Evolutionary conservation across 306 rosid genomes (phyloP).

Genomic region (Echinosophora koreensis): DNA sequence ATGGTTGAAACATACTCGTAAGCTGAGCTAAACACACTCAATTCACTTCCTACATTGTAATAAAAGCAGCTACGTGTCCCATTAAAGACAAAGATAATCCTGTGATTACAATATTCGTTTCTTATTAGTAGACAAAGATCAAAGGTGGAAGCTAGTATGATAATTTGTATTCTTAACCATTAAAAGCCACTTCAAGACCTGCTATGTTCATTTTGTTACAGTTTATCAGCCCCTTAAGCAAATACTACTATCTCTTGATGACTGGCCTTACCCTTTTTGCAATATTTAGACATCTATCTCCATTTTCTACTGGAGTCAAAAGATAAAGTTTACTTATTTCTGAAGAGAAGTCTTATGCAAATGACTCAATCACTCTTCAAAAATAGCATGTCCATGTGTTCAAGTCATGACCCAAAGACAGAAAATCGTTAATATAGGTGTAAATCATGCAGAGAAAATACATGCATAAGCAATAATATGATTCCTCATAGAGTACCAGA

Average conservation of each 20-base stretch:
- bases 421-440: slow-evolving; percentile 10
- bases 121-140: slow-evolving; percentile 16
- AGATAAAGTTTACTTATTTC: background rate
- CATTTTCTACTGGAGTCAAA: background rate
- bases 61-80: background rate
- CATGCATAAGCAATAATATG: slow-evolving; percentile 3
- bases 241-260: slow-evolving; percentile 15
- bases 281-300: background rate
- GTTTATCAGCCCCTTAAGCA: slow-evolving; percentile 2
- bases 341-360: slow-evolving; percentile 22
- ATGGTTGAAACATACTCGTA: background rate
- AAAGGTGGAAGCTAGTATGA: background rate
- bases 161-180: slow-evolving; percentile 19
- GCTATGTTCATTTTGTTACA: slow-evolving; percentile 16
- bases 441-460: slow-evolving; percentile 11
- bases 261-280: slow-evolving; percentile 5
- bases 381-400: slow-evolving; percentile 5
- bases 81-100: slow-evolving; percentile 13
- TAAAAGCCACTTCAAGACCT: slow-evolving; percentile 12
- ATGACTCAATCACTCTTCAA: slow-evolving; percentile 10
- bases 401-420: slow-evolving; percentile 14
- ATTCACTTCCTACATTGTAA: background rate
- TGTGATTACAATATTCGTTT: slow-evolving; percentile 18
- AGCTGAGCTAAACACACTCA: background rate
- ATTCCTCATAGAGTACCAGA: slow-evolving; percentile 12